Base-by-base conservation (phyloP, 148 eudicot genomes). In the Suaeda aralocaspica region DNA sequence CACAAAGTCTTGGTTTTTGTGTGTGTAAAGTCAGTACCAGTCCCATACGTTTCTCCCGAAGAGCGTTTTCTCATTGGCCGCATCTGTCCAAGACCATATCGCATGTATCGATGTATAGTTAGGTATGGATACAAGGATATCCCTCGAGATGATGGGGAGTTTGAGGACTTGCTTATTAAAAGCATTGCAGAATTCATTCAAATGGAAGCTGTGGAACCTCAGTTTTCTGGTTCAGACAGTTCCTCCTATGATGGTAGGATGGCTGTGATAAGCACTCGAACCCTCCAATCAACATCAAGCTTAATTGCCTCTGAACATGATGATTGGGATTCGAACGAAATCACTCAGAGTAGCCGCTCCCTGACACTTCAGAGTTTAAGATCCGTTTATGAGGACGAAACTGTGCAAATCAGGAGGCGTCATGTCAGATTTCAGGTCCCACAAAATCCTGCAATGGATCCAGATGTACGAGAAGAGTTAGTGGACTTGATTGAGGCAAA, bases 61-160 rank as follows among this genome's bases (percentile, higher is more conserved):
- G 98, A 93, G 58, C 90, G 96, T 8, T 93, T 88, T 68, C 95
- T 90, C 49, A 84, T 93, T 36, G 98, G 98, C 4, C 90, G 98
- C 6, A 72, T 93, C 26, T 87, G 98, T 73, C 98, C 98, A 8
- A 84, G 98, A 69, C 92, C 98, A 13, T 93, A 90, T 72, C 89
- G 96, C 33, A 93, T 93, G 98, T 93, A 93, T 52, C 86, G 96
- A 0, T 93, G 96, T 78, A 93, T 93, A 33, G 89, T 88, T 12
- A 79, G 98, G 68, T 90, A 86, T 41, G 98, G 98, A 15, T 93
- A 93, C 77, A 90, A 88, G 78, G 98, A 93, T 65, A 79, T 90
- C 24, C 92, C 89, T 59, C 74, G 86, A 49, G 96, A 93, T 33
- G 94, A 88, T 30, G 91, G 87, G 30, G 88, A 90, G 52, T 93